Base-by-base conservation (phyloP, 2,329 filamentous ascomycete genomes). In the Lecanicillium sp. region DNA sequence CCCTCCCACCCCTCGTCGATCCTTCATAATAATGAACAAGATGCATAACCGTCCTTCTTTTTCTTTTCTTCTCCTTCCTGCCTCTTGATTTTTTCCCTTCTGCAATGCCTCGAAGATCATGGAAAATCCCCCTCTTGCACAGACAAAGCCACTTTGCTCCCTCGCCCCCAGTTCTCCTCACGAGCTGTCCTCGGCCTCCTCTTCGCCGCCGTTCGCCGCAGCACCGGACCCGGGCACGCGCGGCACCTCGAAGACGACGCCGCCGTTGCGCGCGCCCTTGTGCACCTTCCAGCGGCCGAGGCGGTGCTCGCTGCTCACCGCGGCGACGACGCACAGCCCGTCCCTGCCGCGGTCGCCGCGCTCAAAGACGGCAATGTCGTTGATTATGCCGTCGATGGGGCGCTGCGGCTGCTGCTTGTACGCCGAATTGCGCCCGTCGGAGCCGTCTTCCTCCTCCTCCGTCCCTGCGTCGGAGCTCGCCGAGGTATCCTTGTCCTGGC, bases 361-460 rank as follows among this genome's bases (percentile, higher is more conserved):
- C 65, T 97, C 93, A 57, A 93, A 90, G 12, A 95, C 77, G 1
- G 87, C 81, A 51, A 98, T 84, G 56, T 87, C 90, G 61, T 97
- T 98, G 56, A 98, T 75, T 7, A 97, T 75, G 35, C 93, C 93
- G 57, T 78, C 79, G 46, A 90, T 74, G 15, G 61, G 56, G 5
- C 55, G 24, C 21, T 49, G 40, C 17, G 38, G 51, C 51, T 57
- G 45, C 35, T 55, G 49, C 20, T 58, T 54, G 33, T 42, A 36
- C 5, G 56, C 52, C 30, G 62, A 58, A 21, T 58, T 54, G 33
- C 62, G 62, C 29, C 63, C 60, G 15, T 64, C 62, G 9, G 58
- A 53, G 11, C 43, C 39, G 24, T 44, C 50, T 4, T 60, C 52
- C 2, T 52, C 47, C 19, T 58, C 52, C 29, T 58, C 47, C 24